Base-by-base conservation (phyloP, 805 yeast genomes). In the Yarrowia divulgata region DNA sequence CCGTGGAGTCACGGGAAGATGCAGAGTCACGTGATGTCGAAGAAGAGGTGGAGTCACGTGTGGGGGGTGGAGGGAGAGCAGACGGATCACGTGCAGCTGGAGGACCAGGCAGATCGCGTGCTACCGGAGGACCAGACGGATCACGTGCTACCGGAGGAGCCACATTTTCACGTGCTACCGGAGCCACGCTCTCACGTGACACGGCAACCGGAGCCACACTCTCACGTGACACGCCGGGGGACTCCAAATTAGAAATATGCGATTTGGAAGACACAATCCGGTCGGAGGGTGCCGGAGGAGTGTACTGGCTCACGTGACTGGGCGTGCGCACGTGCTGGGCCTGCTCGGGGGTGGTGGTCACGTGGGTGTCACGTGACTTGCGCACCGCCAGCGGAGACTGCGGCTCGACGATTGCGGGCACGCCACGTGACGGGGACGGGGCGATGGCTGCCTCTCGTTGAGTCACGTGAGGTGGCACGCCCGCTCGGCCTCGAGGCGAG, bases 371-470 rank as follows among this genome's bases (percentile, higher is more conserved):
- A 19, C 60, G 45, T 14, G 45, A 54, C n/a, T 39, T 39, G 3
- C 45, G 23, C 14, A 54, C 60, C 4, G 63, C 48, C 48, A 57
- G 16, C 14, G 63, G 46, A 18, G 19, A 10, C 9, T 12, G 29
- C 1, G 63, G 63, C 23, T 57, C 63, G 8, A 57, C 48, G 19
- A 57, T 57, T 1, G 63, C 16, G 6, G 63, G 63, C 14, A 40
- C 63, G 3, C 63, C 16, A 7, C 40, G 16, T 1, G 63, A 9
- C 10, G 63, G 9, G 5, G 48, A 8, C 6, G 63, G 63, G 9
- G 63, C 63, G 6, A 57, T 57, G 23, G 63, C 63, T 0, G 39
- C 48, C 8, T 57, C 63, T 3, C 63, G 46, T 19, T 37, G 6
- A 10, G 60, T 37, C 60, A 39, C 45, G 8, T 37, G 60, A 8